Evolutionary conservation across 2,329 filamentous ascomycete genomes (phyloP), one percentile per base, ranked within the genome.

Genomic region (Xylaria sp.): DNA sequence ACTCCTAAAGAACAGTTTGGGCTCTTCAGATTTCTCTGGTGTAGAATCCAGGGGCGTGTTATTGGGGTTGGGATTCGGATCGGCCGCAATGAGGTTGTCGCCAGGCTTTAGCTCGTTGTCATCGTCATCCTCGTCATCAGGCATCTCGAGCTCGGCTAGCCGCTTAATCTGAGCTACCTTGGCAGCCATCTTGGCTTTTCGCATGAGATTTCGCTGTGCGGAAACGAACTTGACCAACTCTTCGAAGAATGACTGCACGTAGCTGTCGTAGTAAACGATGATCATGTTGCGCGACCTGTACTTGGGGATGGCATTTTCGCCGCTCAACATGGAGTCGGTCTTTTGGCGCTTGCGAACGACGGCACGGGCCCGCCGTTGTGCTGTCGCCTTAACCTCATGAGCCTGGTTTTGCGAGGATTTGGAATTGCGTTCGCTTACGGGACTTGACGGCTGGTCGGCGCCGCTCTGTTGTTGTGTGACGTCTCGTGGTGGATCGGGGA

Each of bases 181-280:
- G 50, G 87, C 86, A 48, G 90, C 89, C 88, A 91, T 91, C 74
- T 91, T 94, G 48, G 88, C 91, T 72, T 93, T 95, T 44, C 92
- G 87, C 71, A 97, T 87, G 61, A 90, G 79, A 72, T 96, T 96
- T 52, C 92, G 81, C 45, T 89, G 90, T 1, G 85, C 84, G 4
- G 90, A 91, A 34, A 97, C 86, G 51, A 89, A 88, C 57, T 91
- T 87, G 52, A 96, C 92, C 45, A 96, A 76, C 50, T 88, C 81
- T 64, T 96, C 92, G 61, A 97, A 91, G 38, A 88, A 85, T 46
- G 85, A 85, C 69, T 97, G 92, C 2, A 95, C 87, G 57, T 91
- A 87, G 62, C 89, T 90, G 69, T 97, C 92, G 69, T 97, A 97
- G 72, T 91, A 92, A n/a, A 97, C 89, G 39, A 94, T 87, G 43